Percentiles rank a stretch among this genome's conserved stretches.
Conservation (phyloP, 352 stramenopile genomes). For the Globisporangium paroecandrum region DNA sequence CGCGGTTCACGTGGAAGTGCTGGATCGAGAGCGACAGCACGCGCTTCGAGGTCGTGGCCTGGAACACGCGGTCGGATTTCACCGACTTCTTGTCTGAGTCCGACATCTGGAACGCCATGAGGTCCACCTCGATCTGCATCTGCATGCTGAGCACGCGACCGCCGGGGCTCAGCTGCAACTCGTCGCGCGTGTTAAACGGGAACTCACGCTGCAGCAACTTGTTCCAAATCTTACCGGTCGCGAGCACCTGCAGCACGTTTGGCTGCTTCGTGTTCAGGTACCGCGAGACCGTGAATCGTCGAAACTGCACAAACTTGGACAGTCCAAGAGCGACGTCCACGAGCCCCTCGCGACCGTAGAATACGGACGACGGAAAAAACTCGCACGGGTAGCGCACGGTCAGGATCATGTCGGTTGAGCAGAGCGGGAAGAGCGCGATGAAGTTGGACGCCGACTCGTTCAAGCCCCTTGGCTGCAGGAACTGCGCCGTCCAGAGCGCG, state of each 20-base stretch:
- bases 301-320: constrained; percentile 72
- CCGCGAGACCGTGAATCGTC: constrained; percentile 61
- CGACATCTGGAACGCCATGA: constrained; percentile 73
- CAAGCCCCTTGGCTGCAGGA: constrained; percentile 48
- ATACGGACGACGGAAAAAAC: constrained; percentile 69
- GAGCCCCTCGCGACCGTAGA: constrained; percentile 78
- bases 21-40: constrained; percentile 87
- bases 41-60: constrained; percentile 74
- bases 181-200: constrained; percentile 77
- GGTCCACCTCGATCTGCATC: constrained; percentile 85
- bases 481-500: constrained; percentile 70
- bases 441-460: constrained; percentile 60
- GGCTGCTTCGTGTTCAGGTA: constrained; percentile 80
- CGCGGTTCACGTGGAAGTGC: constrained; percentile 94
- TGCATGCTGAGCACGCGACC: constrained; percentile 73
- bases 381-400: constrained; percentile 78
- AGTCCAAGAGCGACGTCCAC: constrained; percentile 76
- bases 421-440: constrained; percentile 76
- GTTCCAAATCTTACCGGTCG: constrained; percentile 79
- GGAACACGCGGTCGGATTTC: constrained; percentile 62
- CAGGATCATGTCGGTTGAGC: constrained; percentile 73
- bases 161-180: constrained; percentile 71
- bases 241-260: constrained; percentile 74
- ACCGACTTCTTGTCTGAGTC: constrained; percentile 67
- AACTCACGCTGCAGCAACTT: constrained; percentile 75